phyloP scores from a whole-genome alignment of 2,329 filamentous ascomycete species.

The Neonectria magnoliae region DNA sequence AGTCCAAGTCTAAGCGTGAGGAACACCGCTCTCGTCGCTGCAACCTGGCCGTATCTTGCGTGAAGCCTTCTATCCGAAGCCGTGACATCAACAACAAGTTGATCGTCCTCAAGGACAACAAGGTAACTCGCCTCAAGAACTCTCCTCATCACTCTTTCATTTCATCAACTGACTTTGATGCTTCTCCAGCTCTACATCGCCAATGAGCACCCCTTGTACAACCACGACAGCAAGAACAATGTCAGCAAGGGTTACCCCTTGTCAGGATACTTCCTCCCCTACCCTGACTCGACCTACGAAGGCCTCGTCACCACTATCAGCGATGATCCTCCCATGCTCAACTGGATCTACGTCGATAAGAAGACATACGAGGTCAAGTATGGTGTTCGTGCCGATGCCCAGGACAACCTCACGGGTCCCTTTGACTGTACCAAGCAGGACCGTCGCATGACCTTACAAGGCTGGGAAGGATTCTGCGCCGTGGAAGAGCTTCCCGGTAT shows the following conservation, averaged over 20 bases:
- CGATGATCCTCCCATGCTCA: conserved; percentile 59
- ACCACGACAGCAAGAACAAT: conserved; percentile 46
- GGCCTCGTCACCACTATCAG: conserved; percentile 61
- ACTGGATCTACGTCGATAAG: conserved; percentile 61
- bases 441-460: conserved; percentile 58
- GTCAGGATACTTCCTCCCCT: conserved; percentile 66
- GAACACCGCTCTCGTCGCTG: conserved; percentile 60
- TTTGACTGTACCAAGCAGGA: conserved; percentile 64
- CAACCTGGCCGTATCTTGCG: conserved; percentile 57
- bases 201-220: conserved; percentile 41
- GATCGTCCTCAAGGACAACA: conserved; percentile 56
- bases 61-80: conserved; percentile 57
- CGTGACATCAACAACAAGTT: conserved; percentile 55
- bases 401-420: conserved; percentile 57
- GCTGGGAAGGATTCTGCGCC: conserved; percentile 61
- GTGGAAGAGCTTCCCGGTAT: conserved; percentile 54
- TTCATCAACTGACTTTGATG: neutral
- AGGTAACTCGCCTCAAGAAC: conserved; percentile 37
- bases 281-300: conserved; percentile 60
- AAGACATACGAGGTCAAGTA: conserved; percentile 59
- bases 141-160: neutral
- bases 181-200: conserved; percentile 41
- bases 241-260: conserved; percentile 64
- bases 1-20: conserved; percentile 56
- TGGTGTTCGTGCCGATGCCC: conserved; percentile 54